Evolutionary conservation across 352 stramenopile genomes (phyloP).

Genomic region (Thalassiosira livingstoniorum): DNA sequence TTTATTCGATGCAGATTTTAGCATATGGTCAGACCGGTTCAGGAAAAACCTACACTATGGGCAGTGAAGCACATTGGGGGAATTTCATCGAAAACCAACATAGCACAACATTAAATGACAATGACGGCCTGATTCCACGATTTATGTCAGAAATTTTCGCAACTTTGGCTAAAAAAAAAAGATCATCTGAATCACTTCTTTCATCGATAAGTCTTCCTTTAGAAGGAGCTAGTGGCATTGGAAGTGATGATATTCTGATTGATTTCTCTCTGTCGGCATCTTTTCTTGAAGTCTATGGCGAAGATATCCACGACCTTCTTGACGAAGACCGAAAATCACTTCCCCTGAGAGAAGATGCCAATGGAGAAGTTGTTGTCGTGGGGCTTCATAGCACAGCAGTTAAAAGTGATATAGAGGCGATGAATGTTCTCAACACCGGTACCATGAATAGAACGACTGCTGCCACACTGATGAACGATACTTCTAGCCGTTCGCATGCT

Average conservation of each 20-base stretch:
- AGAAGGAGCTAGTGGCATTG: background rate
- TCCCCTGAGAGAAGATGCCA: conserved; percentile 78
- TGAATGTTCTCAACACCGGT: conserved; percentile 80
- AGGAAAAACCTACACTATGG: conserved; percentile 97
- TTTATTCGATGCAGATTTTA: conserved; percentile 89
- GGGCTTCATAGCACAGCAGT: conserved; percentile 65
- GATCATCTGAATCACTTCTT: conserved; percentile 36
- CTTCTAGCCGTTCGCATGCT: conserved; percentile 95
- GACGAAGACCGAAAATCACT: conserved; percentile 81
- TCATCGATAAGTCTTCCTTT: background rate
- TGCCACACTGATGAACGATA: conserved; percentile 97
- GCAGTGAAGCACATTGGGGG: conserved; percentile 69
- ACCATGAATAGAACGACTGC: conserved; percentile 91
- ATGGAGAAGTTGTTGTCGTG: conserved; percentile 71
- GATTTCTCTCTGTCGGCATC: conserved; percentile 80
- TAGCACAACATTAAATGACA: conserved; percentile 26
- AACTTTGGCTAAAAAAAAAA: conserved; percentile 67
- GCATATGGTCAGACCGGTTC: conserved; percentile 94
- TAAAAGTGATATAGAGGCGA: conserved; percentile 60
- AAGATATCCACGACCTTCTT: conserved; percentile 96
- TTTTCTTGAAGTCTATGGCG: conserved; percentile 97
- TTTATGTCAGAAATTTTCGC: conserved; percentile 88
- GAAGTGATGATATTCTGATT: conserved; percentile 40
- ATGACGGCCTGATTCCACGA: conserved; percentile 82
- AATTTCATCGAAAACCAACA: background rate